These are phyloP conservation scores for Candida boleticola DNA, from an alignment of 805 yeast genomes.

Conservation along the genomic window DNA sequence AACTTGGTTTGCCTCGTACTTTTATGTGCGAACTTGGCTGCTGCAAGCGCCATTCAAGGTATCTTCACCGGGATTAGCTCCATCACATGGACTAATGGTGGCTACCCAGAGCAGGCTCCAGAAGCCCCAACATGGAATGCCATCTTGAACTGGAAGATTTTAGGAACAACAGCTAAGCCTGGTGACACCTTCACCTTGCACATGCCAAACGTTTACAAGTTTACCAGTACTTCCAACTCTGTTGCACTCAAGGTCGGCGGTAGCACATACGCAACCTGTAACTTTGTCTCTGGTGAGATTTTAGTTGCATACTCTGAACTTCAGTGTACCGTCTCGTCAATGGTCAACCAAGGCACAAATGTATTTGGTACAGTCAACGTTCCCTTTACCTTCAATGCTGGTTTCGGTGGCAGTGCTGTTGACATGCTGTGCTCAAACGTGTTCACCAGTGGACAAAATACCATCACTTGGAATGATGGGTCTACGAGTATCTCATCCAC, in stretches of 20 bases:
- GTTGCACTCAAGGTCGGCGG: slow-evolving; percentile 9
- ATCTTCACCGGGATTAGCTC: neutral
- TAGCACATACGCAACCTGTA: slow-evolving; percentile 10
- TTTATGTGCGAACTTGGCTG: too few species aligned
- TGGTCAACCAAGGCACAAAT: neutral
- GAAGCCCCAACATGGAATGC: slow-evolving; percentile 15
- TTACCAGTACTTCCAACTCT: slow-evolving; percentile 11
- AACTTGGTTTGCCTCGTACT: too few species aligned
- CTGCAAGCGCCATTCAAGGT: too few species aligned
- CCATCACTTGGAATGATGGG: slow-evolving; percentile 16
- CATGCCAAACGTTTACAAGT: slow-evolving; percentile 26
- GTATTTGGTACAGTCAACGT: neutral
- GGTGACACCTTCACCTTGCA: slow-evolving; percentile 27
- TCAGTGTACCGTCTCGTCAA: neutral
- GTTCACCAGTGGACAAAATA: slow-evolving; percentile 11
- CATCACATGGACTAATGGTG: neutral
- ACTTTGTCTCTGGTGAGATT: slow-evolving; percentile 7
- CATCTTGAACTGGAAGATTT: slow-evolving; percentile 18
- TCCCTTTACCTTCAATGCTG: neutral
- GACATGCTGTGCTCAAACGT: slow-evolving; percentile 7
- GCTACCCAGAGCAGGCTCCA: neutral
- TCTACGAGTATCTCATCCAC: slow-evolving; percentile 9
- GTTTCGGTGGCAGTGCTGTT: slow-evolving; percentile 8
- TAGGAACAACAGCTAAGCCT: slow-evolving; percentile 11
- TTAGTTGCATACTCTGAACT: slow-evolving; percentile 3